Percentiles rank a stretch among this genome's conserved stretches.
Evolutionary conservation across 305 asterid genomes (phyloP).

Genomic region (Rubia tinctorum): DNA sequence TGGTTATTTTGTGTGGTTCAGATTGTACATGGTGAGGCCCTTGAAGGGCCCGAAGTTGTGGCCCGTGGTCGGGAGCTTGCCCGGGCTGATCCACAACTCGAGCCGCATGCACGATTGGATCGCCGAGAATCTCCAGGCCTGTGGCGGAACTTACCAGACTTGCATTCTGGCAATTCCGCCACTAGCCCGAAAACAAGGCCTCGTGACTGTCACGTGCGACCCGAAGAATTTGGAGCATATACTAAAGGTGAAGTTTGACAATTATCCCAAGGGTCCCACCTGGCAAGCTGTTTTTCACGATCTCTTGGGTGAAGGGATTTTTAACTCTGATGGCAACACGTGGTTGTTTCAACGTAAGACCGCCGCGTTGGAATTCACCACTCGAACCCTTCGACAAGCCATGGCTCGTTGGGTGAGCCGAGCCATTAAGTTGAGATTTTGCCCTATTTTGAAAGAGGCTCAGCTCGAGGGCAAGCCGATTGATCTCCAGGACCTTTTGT

Average conservation of each 20-base stretch:
- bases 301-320: slow-evolving; percentile 56
- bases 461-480: slow-evolving; percentile 36
- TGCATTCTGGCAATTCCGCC: slow-evolving; percentile 46
- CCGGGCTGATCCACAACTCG: slow-evolving; percentile 44
- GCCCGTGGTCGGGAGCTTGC: slow-evolving; percentile 61
- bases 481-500: slow-evolving; percentile 57
- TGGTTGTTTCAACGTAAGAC: slow-evolving; percentile 68
- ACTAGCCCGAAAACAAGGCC: slow-evolving; percentile 53
- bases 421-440: slow-evolving; percentile 47
- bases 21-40: slow-evolving; percentile 28
- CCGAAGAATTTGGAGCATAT: slow-evolving; percentile 61
- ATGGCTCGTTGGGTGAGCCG: slow-evolving; percentile 69
- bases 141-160: slow-evolving; percentile 62
- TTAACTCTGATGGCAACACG: slow-evolving; percentile 65
- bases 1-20: slow-evolving; percentile 51
- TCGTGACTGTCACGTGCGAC: slow-evolving; percentile 68
- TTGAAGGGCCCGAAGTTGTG: slow-evolving; percentile 48
- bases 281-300: slow-evolving; percentile 72
- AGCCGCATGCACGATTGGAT: slow-evolving; percentile 61
- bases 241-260: slow-evolving; percentile 48
- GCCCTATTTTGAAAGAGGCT: slow-evolving; percentile 45
- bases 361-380: slow-evolving; percentile 61
- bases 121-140: slow-evolving; percentile 49
- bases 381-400: slow-evolving; percentile 58
- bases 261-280: slow-evolving; percentile 66